Percentiles rank a stretch among this genome's conserved stretches.
These are phyloP conservation scores for Candida ipomoeae DNA, from an alignment of 805 yeast genomes.

Conservation along the genomic window DNA sequence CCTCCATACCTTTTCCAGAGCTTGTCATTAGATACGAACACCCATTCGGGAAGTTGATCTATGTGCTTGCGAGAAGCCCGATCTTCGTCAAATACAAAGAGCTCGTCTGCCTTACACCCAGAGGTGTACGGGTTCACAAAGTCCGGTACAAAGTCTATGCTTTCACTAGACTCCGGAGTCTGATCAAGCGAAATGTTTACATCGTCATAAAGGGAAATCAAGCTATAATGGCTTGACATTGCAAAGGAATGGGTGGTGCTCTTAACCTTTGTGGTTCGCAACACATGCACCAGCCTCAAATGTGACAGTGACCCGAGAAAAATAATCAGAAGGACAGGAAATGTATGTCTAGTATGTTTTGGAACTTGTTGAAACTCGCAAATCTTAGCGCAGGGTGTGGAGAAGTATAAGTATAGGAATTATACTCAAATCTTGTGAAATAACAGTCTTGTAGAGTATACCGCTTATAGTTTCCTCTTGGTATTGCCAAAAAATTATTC, in stretches of 20 bases:
- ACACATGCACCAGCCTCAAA: neutral
- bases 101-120: neutral
- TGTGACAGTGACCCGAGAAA: neutral
- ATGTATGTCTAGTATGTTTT: neutral
- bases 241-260: neutral
- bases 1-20: neutral
- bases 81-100: neutral
- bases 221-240: conserved; percentile 1
- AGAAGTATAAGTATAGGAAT: too few relatives aligned
- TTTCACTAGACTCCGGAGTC: neutral
- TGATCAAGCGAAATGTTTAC: neutral
- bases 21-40: neutral
- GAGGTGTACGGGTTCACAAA: neutral
- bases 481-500: neutral
- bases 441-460: too few relatives aligned
- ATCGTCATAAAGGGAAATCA: neutral
- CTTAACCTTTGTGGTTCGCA: neutral
- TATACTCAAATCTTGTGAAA: too few relatives aligned
- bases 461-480: neutral
- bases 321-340: neutral
- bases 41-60: neutral
- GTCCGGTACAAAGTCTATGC: neutral
- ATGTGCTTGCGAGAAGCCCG: neutral
- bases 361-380: too few relatives aligned
- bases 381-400: too few relatives aligned